Evolutionary conservation across 208 protist species (phyloP), one percentile per base, ranked within the genome.

Genomic region (Crithidia sp.): DNA sequence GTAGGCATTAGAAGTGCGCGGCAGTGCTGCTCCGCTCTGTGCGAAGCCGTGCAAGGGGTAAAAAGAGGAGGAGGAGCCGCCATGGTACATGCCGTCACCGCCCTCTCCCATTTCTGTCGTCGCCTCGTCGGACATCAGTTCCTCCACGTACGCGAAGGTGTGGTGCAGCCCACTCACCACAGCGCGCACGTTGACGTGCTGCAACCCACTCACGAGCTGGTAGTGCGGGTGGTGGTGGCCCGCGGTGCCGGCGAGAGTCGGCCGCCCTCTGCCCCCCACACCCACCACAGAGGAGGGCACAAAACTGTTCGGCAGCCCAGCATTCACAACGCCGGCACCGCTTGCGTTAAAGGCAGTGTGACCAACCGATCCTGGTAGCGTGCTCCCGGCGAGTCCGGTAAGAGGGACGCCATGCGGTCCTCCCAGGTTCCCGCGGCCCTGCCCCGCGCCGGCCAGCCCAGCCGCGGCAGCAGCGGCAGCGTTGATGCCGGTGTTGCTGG

Each of bases 161-260:
- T 96, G 91, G 57, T 92, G 86, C 45, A 94, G 72, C n/a, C 91
- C 91, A 71, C 88, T 92, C 66, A 92, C 88, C 2, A 93, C 87
- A 40, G 77, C 81, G 12, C 66, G 76, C 50, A 96, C 88, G 68
- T 93, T 77, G 2, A 90, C 63, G 13, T 49, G 45, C 63, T 90
- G 76, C 53, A 96, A 62, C 2, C 82, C 83, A 4, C 76, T 71
- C 10, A 96, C 80, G 41, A 84, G 79, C 50, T 82, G 65, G 52
- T 79, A 87, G 60, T 82, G 85, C 13, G 66, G 57, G 52, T 79
- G 59, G 52, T 71, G 49, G 36, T 57, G 67, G 3, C 74, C 74
- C 5, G 53, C 75, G 0, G 68, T 80, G 52, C 60, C 54, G n/a
- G 67, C 66, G 3, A 73, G 54, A 0, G 45, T 39, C 3, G 55